A percentile compares a stretch with the other conserved stretches of the same genome.
Evolutionary conservation across 148 eudicot genomes (phyloP).

Genomic region (Diospyros kaki): DNA sequence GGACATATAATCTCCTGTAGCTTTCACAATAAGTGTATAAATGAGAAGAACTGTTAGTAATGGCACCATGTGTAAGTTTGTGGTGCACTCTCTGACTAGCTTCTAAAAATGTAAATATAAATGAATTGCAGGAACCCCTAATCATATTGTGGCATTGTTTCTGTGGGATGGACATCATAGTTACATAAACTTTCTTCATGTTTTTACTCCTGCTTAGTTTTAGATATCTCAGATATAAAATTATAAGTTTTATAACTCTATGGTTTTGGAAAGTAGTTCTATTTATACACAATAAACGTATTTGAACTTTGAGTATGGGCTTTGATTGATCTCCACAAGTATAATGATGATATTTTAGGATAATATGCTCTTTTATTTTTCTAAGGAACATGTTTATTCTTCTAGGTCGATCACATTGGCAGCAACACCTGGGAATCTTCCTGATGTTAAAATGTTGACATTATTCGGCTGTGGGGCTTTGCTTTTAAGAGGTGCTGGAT

Average conservation of each 20-base stretch:
- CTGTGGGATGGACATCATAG: neutral
- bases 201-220: neutral
- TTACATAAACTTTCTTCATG: neutral
- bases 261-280: neutral
- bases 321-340: neutral
- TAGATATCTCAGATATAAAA: neutral
- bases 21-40: neutral
- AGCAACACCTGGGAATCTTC: constrained; percentile 64
- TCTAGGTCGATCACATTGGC: constrained; percentile 90
- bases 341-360: neutral
- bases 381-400: constrained; percentile 6
- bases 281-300: neutral
- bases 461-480: constrained; percentile 66
- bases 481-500: constrained; percentile 77
- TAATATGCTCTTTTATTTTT: neutral
- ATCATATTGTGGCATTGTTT: neutral
- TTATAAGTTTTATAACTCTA: neutral
- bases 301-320: neutral
- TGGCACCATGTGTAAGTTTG: neutral
- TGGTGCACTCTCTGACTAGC: no score
- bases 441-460: constrained; percentile 75
- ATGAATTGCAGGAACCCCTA: neutral
- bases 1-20: no score
- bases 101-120: no score
- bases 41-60: neutral